Evolutionary conservation across 192 early-diverging fungal species (phyloP).

Genomic region (Funneliformis geosporum): DNA sequence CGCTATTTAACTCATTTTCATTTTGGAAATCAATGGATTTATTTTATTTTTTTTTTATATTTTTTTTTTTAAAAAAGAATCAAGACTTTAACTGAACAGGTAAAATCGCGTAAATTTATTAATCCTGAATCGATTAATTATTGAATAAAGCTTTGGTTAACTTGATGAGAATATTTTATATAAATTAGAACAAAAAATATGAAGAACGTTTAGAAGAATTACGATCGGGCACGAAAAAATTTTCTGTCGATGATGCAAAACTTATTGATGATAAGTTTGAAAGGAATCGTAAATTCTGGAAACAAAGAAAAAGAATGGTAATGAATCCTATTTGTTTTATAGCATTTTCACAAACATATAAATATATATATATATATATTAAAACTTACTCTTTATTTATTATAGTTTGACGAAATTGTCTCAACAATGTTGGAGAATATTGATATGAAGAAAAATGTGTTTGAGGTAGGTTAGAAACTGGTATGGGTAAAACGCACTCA

Average conservation of each 20-base stretch:
- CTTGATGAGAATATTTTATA: neutral
- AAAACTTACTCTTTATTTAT: neutral
- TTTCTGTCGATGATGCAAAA: conserved; percentile 42
- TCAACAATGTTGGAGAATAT: neutral
- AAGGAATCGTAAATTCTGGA: conserved; percentile 44
- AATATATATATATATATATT: neutral
- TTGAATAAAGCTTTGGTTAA: neutral
- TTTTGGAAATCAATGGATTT: no score
- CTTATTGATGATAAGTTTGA: conserved; percentile 41
- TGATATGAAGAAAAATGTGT: conserved; percentile 1
- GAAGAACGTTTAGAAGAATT: conserved; percentile 37
- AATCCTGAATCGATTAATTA: no score
- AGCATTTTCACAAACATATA: neutral
- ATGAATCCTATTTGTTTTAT: neutral
- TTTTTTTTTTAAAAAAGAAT: neutral
- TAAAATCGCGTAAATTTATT: conserved; percentile 13
- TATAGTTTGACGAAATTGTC: conserved; percentile 6
- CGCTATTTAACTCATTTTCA: no score
- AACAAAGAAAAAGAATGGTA: conserved; percentile 43
- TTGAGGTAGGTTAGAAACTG: neutral
- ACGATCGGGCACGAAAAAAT: conserved; percentile 37
- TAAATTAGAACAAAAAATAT: conserved; percentile 45
- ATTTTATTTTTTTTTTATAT: neutral
- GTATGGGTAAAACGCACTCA: neutral
- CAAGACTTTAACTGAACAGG: neutral